phyloP scores from a whole-genome alignment of 2,329 filamentous ascomycete genomes.

The Fusarium penzigii region DNA sequence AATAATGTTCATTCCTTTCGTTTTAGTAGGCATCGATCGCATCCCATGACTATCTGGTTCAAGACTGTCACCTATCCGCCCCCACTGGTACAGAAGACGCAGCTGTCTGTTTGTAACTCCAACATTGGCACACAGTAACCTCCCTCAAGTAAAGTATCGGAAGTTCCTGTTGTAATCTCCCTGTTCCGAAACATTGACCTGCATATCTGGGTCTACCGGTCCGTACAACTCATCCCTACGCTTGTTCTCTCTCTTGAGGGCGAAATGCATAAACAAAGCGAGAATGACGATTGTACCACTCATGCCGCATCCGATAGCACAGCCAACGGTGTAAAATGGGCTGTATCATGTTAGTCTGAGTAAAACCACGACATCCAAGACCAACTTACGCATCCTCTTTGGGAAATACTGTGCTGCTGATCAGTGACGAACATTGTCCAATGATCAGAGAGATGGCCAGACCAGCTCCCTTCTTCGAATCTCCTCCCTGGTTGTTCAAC shows the following conservation, averaged over 20 bases:
- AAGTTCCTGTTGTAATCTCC: slow-evolving; percentile 7
- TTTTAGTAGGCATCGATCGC: no score
- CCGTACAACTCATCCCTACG: background rate
- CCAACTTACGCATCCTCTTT: slow-evolving; percentile 15
- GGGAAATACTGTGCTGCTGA: slow-evolving; percentile 17
- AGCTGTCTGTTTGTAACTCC: background rate
- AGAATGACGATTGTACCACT: slow-evolving; percentile 7
- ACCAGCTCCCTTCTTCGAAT: slow-evolving; percentile 12
- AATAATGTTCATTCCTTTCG: no score
- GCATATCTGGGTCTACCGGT: background rate
- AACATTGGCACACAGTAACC: no score
- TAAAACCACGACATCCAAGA: rapidly evolving
- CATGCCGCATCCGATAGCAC: slow-evolving; percentile 14
- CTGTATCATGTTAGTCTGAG: background rate
- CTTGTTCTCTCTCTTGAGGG: slow-evolving; percentile 5
- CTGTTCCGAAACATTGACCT: slow-evolving; percentile 3
- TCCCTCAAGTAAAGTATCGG: slow-evolving; percentile 6
- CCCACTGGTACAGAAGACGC: no score
- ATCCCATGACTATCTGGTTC: no score
- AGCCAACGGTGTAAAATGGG: slow-evolving; percentile 12
- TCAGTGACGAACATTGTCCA: slow-evolving; percentile 16
- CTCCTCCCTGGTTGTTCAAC: slow-evolving; percentile 15
- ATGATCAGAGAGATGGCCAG: slow-evolving; percentile 7
- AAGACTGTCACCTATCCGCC: no score
- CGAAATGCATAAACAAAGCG: slow-evolving; percentile 9